Evolutionary conservation across 345 rosid species (phyloP), one percentile per base, ranked within the genome.

Genomic region (Euphorbia pulcherrima): DNA sequence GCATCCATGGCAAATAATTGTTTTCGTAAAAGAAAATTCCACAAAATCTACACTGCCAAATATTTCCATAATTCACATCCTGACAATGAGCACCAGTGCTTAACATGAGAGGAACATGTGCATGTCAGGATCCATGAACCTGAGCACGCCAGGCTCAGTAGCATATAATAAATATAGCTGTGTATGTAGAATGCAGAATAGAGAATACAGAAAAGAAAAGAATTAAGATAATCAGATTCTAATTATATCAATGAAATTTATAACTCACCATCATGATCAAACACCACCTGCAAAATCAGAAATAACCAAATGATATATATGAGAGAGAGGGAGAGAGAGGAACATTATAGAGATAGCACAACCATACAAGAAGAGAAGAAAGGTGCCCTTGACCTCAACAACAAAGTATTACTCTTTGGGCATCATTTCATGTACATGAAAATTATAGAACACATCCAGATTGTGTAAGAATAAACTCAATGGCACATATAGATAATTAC

Each of bases 211-310:
- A 24, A 33, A 29, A 13, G 13, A 24, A 17, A 9, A 16, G 17
- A 59, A 33, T 13, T 13, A 2, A 37, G 21, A 66, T 56, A 68
- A 59, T 23, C 24, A 50, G 33, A 11, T 54, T 16, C 3, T n/a
- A 40, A 17, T 17, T 7, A 12, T 50, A 47, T 27, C 23, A 37
- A 14, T 21, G 28, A 58, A 57, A 0, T 58, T 21, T 10, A 66
- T 47, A 41, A 64, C 95, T 83, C 78, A 94, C 99, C 99, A 85
- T 94, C 97, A 83, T 94, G 92, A 87, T 91, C 97, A 71, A 94
- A 94, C 75, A 86, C 97, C 73, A 94, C 99, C 97, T 94, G 95
- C 88, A 79, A 55, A 44, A 75, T 75, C 66, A 61, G 62, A 7
- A 72, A 40, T 46, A 61, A 62, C 65, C 37, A 67, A 74, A 26